Evolutionary conservation across 2,329 filamentous ascomycete genomes (phyloP).

Genomic region (Calcarisporium arbuscula): DNA sequence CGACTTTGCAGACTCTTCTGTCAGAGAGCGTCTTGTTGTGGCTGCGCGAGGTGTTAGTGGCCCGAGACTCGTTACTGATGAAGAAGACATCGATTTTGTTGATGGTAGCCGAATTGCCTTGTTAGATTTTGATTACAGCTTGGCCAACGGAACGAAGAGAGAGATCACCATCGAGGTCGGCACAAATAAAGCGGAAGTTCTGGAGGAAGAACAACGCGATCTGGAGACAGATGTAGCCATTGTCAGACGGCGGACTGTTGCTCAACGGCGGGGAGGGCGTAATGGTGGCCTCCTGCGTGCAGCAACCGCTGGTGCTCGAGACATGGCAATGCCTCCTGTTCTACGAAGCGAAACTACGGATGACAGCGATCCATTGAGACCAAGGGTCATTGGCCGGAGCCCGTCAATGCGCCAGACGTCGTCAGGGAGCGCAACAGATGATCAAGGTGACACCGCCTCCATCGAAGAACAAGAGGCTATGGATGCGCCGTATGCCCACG

Average conservation of each 20-base stretch:
- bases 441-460: constrained; percentile 39
- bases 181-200: constrained; percentile 58
- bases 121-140: constrained; percentile 65
- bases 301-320: constrained; percentile 34
- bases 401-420: constrained; percentile 11
- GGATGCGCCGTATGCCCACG: constrained; percentile 68
- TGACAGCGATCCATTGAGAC: constrained; percentile 47
- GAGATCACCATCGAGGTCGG: constrained; percentile 70
- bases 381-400: constrained; percentile 37
- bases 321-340: constrained; percentile 21
- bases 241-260: constrained; percentile 66
- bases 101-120: constrained; percentile 70
- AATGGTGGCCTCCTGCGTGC: constrained; percentile 39
- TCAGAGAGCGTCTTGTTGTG: constrained; percentile 57
- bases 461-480: constrained; percentile 55
- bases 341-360: constrained; percentile 24
- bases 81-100: constrained; percentile 68
- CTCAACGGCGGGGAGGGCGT: constrained; percentile 45
- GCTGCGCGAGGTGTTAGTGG: constrained; percentile 64
- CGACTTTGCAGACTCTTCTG: constrained; percentile 39
- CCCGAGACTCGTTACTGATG: constrained; percentile 52
- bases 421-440: constrained; percentile 17
- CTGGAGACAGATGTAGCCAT: constrained; percentile 74
- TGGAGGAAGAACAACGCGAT: constrained; percentile 69
- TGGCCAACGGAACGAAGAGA: constrained; percentile 45